Evolutionary conservation across 208 protist genomes (phyloP).

Genomic region (Trypanosoma platydactyli): DNA sequence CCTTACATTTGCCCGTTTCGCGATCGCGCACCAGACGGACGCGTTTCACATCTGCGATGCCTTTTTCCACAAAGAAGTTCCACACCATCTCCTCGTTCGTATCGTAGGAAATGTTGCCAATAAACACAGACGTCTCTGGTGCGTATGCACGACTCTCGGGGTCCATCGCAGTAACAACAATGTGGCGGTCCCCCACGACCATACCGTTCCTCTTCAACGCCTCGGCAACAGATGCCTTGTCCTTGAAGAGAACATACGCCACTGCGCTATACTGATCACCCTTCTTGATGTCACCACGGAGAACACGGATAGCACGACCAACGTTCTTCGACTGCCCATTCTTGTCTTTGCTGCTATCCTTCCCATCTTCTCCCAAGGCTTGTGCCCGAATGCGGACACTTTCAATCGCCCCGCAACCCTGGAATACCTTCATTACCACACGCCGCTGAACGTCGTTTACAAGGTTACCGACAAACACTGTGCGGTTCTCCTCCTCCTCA

Average conservation of each 20-base stretch:
- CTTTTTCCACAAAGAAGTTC: slow-evolving; percentile 82
- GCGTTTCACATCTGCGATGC: slow-evolving; percentile 74
- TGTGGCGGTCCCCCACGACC: slow-evolving; percentile 74
- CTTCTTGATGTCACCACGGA: slow-evolving; percentile 85
- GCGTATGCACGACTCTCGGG: slow-evolving; percentile 62
- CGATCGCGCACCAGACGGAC: slow-evolving; percentile 86
- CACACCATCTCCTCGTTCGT: slow-evolving; percentile 82
- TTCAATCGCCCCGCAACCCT: slow-evolving; percentile 73
- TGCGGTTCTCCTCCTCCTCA: slow-evolving; percentile 83
- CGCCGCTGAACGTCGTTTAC: slow-evolving; percentile 77
- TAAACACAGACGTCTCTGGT: slow-evolving; percentile 85
- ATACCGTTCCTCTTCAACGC: slow-evolving; percentile 63
- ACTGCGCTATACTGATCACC: slow-evolving; percentile 78
- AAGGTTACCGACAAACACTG: slow-evolving; percentile 90
- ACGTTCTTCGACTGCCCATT: slow-evolving; percentile 42
- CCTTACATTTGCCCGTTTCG: slow-evolving; percentile 81
- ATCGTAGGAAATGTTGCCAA: slow-evolving; percentile 88
- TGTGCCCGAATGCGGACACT: slow-evolving; percentile 79
- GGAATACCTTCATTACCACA: slow-evolving; percentile 78
- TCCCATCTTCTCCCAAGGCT: slow-evolving; percentile 44
- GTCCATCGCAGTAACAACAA: slow-evolving; percentile 81
- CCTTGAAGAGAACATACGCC: slow-evolving; percentile 85
- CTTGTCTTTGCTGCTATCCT: not conserved
- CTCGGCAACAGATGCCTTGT: slow-evolving; percentile 40
- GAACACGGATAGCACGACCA: slow-evolving; percentile 79